These are phyloP conservation scores for Pestalotiopsis sp. DNA, from an alignment of 2,329 filamentous ascomycete species.

Conservation along the genomic window DNA sequence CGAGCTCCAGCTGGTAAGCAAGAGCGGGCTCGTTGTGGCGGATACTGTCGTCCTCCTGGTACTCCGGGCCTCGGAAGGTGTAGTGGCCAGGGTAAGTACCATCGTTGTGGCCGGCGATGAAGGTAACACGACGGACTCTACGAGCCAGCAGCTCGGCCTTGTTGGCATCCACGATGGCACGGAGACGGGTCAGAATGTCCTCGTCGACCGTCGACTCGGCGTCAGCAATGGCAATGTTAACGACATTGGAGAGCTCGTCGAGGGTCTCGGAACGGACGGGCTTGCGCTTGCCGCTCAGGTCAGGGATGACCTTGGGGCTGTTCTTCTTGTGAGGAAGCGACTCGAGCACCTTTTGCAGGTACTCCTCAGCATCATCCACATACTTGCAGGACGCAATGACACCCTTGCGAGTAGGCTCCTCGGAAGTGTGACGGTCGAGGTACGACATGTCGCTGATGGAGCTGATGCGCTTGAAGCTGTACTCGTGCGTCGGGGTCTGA, in stretches of 20 bases:
- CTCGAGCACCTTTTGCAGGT: conserved; percentile 82
- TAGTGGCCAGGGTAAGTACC: conserved; percentile 96
- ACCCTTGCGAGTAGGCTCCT: conserved; percentile 85
- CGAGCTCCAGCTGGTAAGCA: conserved; percentile 97
- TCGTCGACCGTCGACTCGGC: conserved; percentile 81
- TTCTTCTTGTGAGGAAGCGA: conserved; percentile 70
- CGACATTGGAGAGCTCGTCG: conserved; percentile 86
- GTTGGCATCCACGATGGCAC: conserved; percentile 75
- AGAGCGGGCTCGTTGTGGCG: conserved; percentile 95
- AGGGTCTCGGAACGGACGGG: conserved; percentile 59
- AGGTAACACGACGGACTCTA: conserved; percentile 86
- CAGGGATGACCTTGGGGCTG: conserved; percentile 65
- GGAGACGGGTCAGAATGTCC: conserved; percentile 77
- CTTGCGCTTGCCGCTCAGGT: conserved; percentile 74
- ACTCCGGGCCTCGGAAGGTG: conserved; percentile 93
- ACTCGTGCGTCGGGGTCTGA: conserved; percentile 69
- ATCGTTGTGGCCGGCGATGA: conserved; percentile 94
- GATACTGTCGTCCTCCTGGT: conserved; percentile 91
- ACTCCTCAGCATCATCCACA: conserved; percentile 90
- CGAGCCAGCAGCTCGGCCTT: conserved; percentile 82
- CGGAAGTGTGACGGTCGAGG: conserved; percentile 70
- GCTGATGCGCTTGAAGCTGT: conserved; percentile 77
- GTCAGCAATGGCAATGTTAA: conserved; percentile 90
- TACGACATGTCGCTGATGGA: conserved; percentile 98
- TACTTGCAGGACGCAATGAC: conserved; percentile 93